phyloP scores from a whole-genome alignment of 495 filamentous ascomycete species.

The Penicillium ochrochloron region DNA sequence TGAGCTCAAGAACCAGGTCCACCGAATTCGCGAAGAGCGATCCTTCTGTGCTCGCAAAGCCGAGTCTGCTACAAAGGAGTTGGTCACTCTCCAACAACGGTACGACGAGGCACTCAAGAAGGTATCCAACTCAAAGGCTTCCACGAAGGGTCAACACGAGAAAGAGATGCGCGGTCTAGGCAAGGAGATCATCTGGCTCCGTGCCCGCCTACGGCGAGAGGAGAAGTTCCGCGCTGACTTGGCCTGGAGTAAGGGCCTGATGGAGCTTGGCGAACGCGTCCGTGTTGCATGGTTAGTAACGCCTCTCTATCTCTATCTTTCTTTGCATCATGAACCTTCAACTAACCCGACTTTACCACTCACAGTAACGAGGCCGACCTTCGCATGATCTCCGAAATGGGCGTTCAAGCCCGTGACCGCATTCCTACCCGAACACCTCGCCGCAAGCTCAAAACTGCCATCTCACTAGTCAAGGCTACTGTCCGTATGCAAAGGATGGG shows the following conservation, averaged over 20 bases:
- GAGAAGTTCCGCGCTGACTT: constrained; percentile 76
- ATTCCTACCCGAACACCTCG: constrained; percentile 37
- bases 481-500: constrained; percentile 59
- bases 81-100: constrained; percentile 57
- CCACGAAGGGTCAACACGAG: constrained; percentile 62
- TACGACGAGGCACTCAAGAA: constrained; percentile 60
- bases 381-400: constrained; percentile 79
- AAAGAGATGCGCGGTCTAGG: constrained; percentile 82
- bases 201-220: constrained; percentile 77
- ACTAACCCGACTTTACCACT: constrained; percentile 24
- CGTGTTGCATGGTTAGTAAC: constrained; percentile 77
- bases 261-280: constrained; percentile 78
- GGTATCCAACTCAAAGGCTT: constrained; percentile 39
- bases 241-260: constrained; percentile 78
- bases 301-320: constrained; percentile 21
- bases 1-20: constrained; percentile 61
- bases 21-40: constrained; percentile 63
- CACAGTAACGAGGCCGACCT: constrained; percentile 90
- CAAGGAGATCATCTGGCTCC: constrained; percentile 89
- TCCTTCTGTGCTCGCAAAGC: constrained; percentile 53
- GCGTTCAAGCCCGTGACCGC: constrained; percentile 55
- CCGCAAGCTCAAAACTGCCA: constrained; percentile 54
- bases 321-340: constrained; percentile 15
- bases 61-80: constrained; percentile 52
- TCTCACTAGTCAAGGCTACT: constrained; percentile 56